These are phyloP conservation scores for Bolboschoenus planiculmis DNA, from an alignment of 176 grass and related monocot genomes.

Conservation along the genomic window DNA sequence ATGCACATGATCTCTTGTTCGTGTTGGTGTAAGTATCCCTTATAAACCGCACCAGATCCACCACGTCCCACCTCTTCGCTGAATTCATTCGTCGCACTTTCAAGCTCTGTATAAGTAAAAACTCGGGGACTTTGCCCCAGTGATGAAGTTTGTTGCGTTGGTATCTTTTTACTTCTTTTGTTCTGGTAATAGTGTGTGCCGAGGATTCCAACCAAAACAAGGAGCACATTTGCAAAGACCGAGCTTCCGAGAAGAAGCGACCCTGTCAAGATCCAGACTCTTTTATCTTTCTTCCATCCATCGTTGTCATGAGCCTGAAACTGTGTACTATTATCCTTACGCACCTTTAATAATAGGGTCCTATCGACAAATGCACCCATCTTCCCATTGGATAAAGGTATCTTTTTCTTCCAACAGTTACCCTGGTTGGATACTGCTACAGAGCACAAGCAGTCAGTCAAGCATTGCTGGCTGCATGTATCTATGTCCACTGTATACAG, in stretches of 20 bases:
- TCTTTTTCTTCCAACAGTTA: constrained; percentile 50
- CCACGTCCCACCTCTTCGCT: constrained; percentile 38
- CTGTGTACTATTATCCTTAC: constrained; percentile 16
- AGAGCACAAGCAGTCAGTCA: constrained; percentile 44
- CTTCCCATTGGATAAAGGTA: constrained; percentile 37
- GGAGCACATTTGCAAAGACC: constrained; percentile 25
- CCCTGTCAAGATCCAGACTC: constrained; percentile 21
- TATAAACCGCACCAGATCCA: constrained; percentile 42
- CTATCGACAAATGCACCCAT: neutral
- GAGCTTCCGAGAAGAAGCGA: constrained; percentile 36
- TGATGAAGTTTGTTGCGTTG: neutral
- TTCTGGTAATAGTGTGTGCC: constrained; percentile 2
- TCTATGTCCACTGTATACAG: constrained; percentile 15
- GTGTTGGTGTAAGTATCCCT: constrained; percentile 25
- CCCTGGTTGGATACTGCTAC: neutral
- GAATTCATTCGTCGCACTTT: constrained; percentile 37
- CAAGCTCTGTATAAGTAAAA: constrained; percentile 44
- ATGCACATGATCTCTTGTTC: neutral
- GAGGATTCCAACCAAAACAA: constrained; percentile 2
- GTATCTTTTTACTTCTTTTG: constrained; percentile 6
- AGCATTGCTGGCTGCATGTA: constrained; percentile 25
- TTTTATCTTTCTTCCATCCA: constrained; percentile 22
- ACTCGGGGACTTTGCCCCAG: constrained; percentile 4
- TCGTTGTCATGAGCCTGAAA: neutral
- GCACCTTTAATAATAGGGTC: constrained; percentile 32